phyloP scores from a whole-genome alignment of 1,139 yeast genomes.

The Geotrichum reessii region DNA sequence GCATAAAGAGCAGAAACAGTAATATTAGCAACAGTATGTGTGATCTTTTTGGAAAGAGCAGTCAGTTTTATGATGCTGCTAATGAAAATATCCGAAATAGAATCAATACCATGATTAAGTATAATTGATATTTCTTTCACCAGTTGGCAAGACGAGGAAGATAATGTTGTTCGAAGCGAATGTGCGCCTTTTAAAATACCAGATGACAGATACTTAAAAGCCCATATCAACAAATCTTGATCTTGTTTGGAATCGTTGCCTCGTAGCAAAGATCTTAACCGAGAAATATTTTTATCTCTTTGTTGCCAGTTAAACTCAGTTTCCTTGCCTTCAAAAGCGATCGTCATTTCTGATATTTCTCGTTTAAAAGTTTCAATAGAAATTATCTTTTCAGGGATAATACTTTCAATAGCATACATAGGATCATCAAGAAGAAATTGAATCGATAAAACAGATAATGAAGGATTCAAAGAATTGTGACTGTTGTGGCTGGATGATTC shows the following conservation, averaged over 20 bases:
- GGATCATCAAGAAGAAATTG: conserved; percentile 27
- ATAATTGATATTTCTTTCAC: conserved; percentile 65
- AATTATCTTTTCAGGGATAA: conserved; percentile 29
- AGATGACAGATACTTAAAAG: conserved; percentile 47
- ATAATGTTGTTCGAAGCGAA: conserved; percentile 79
- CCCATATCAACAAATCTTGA: conserved; percentile 42
- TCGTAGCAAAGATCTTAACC: conserved; percentile 54
- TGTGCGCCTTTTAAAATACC: conserved; percentile 61
- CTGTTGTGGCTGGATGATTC: neutral
- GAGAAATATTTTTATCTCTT: conserved; percentile 59
- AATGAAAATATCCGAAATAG: conserved; percentile 56
- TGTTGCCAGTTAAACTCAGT: conserved; percentile 81
- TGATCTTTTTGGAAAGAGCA: conserved; percentile 70
- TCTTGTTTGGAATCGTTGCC: conserved; percentile 48
- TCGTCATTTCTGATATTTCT: conserved; percentile 38
- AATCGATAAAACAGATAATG: conserved; percentile 20
- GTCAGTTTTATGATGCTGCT: conserved; percentile 57
- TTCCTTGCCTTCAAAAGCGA: conserved; percentile 67
- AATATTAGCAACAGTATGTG: conserved; percentile 69
- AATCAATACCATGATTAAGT: conserved; percentile 49
- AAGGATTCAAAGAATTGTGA: neutral
- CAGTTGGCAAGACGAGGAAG: conserved; percentile 68
- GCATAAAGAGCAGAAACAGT: conserved; percentile 58
- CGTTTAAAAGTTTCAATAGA: conserved; percentile 37
- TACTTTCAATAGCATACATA: conserved; percentile 32